Conservation (phyloP, 208 protist species). For the Endotrypanum monterogeii region DNA sequence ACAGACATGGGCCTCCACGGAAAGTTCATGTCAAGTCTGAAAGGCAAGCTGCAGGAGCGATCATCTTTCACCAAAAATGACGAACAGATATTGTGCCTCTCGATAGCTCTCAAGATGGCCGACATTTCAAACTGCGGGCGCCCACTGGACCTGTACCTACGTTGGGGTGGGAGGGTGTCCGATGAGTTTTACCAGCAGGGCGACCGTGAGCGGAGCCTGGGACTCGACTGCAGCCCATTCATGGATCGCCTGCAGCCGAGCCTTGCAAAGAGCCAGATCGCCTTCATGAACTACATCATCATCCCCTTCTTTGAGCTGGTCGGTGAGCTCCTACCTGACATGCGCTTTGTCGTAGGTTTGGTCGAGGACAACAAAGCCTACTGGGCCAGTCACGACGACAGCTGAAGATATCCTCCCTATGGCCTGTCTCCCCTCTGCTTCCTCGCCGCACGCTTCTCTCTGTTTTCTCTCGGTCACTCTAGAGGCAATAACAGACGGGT, state of each 20-base stretch:
- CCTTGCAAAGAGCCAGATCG: constrained; percentile 88
- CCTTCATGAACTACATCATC: constrained; percentile 94
- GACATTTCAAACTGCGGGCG: constrained; percentile 95
- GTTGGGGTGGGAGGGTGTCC: constrained; percentile 89
- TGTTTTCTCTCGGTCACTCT: not conserved
- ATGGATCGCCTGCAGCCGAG: constrained; percentile 85
- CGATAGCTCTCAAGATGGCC: constrained; percentile 94
- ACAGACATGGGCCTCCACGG: constrained; percentile 94
- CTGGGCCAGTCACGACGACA: constrained; percentile 70
- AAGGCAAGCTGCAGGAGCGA: constrained; percentile 64
- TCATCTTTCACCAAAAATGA: constrained; percentile 69
- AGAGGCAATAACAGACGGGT: not conserved
- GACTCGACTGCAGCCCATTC: constrained; percentile 92
- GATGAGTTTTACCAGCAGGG: constrained; percentile 95
- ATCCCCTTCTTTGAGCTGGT: constrained; percentile 90
- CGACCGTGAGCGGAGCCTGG: constrained; percentile 86
- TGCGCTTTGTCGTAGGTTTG: constrained; percentile 79
- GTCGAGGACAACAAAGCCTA: constrained; percentile 85
- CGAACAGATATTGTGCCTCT: constrained; percentile 86
- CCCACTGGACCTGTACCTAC: constrained; percentile 83
- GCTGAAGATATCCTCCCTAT: constrained; percentile 18
- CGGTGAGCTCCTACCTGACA: constrained; percentile 77
- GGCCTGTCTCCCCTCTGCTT: constrained; percentile 11
- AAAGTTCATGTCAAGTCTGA: constrained; percentile 79
- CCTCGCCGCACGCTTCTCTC: constrained; percentile 12